These are phyloP conservation scores for Uncinocarpus reesii DNA, from an alignment of 2,329 filamentous ascomycete species.

Conservation along the genomic window DNA sequence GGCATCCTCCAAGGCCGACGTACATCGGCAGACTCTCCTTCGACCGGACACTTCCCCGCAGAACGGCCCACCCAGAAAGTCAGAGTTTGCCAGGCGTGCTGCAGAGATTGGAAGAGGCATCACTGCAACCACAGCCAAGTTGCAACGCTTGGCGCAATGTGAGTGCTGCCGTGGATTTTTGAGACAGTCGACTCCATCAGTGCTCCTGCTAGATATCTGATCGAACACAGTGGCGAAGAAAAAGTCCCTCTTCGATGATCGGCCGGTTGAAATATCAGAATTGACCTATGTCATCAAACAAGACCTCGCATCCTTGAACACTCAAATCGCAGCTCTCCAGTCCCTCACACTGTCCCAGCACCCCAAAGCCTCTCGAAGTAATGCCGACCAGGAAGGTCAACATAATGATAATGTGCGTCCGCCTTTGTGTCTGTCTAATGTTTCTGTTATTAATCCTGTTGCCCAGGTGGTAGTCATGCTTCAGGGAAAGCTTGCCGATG, in stretches of 20 bases:
- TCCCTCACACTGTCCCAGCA: constrained; percentile 66
- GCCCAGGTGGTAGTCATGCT: constrained; percentile 64
- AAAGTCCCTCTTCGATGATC: constrained; percentile 94
- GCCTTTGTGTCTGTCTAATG: neutral
- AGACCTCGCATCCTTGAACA: constrained; percentile 74
- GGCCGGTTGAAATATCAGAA: constrained; percentile 92
- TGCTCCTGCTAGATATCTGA: neutral
- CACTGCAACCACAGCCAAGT: constrained; percentile 81
- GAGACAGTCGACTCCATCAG: no score
- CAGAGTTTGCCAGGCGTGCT: constrained; percentile 85
- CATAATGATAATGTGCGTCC: constrained; percentile 78
- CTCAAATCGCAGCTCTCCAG: constrained; percentile 78
- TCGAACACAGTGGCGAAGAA: constrained; percentile 66
- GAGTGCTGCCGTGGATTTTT: constrained; percentile 23
- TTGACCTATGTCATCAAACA: constrained; percentile 97
- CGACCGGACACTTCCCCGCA: constrained; percentile 54
- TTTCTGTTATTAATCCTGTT: constrained; percentile 9
- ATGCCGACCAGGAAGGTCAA: constrained; percentile 69
- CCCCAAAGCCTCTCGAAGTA: constrained; percentile 44
- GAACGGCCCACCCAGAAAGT: constrained; percentile 42
- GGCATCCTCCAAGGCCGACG: constrained; percentile 62
- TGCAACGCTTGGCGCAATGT: constrained; percentile 84
- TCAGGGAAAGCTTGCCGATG: constrained; percentile 83
- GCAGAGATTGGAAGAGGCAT: constrained; percentile 89
- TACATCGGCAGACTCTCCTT: constrained; percentile 71